Percentiles rank a stretch among this genome's conserved stretches.
phyloP scores from a whole-genome alignment of 176 grass and related monocot genomes.

The Ananas comosus region DNA sequence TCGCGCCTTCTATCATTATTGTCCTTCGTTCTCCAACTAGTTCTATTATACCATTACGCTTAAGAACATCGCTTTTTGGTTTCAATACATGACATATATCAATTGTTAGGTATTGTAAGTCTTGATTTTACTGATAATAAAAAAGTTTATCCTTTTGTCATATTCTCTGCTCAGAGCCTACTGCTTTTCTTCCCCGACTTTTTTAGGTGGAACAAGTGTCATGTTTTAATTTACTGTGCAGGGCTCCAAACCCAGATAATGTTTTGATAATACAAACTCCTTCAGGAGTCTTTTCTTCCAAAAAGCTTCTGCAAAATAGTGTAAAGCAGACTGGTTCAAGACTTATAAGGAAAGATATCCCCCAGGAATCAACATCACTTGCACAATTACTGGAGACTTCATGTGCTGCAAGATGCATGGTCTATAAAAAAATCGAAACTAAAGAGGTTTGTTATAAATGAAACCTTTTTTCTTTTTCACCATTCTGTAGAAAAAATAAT shows the following conservation, averaged over 20 bases:
- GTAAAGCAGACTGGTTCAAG: conserved; percentile 60
- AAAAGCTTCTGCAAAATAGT: conserved; percentile 59
- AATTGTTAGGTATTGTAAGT: too few relatives aligned
- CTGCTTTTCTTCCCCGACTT: conserved; percentile 7
- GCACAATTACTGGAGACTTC: conserved; percentile 31
- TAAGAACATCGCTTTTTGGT: too few relatives aligned
- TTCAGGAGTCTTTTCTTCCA: conserved; percentile 85
- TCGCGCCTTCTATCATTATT: not conserved
- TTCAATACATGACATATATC: too few relatives aligned
- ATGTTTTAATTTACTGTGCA: conserved; percentile 33
- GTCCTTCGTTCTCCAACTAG: not conserved
- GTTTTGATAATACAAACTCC: conserved; percentile 95
- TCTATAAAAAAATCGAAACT: conserved; percentile 59
- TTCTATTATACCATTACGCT: not conserved
- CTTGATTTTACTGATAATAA: not conserved
- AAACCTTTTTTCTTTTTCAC: conserved; percentile 4
- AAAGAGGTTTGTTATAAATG: conserved; percentile 26
- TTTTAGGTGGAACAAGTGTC: not conserved
- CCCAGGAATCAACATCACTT: conserved; percentile 29
- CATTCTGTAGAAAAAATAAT: not conserved
- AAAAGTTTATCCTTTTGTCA: conserved; percentile 3
- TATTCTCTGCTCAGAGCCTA: conserved; percentile 9
- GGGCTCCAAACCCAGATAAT: conserved; percentile 85
- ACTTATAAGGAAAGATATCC: conserved; percentile 76
- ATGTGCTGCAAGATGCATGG: conserved; percentile 56